Conservation (phyloP, 1,284 basidiomycete species). For the Naganishia liquefaciens region DNA sequence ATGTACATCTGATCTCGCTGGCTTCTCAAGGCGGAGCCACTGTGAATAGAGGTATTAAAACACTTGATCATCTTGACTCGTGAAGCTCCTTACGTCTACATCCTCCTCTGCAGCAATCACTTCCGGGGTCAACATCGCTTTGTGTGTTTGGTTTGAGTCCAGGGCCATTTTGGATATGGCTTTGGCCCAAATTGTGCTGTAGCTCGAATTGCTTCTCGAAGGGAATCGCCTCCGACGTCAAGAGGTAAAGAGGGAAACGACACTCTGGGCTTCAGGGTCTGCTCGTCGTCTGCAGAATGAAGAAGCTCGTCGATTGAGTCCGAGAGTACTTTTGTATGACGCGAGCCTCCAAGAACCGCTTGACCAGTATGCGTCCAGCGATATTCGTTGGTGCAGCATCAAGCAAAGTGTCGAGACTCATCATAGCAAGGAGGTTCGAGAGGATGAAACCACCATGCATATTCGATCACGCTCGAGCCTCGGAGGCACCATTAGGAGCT, state of each 20-base stretch:
- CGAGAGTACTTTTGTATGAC: slow-evolving; percentile 16
- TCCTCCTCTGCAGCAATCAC: slow-evolving; percentile 26
- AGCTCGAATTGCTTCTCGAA: slow-evolving; percentile 18
- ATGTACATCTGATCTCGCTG: slow-evolving; percentile 49
- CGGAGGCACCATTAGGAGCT: too few relatives aligned
- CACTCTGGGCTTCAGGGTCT: slow-evolving; percentile 6
- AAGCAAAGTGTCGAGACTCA: not conserved
- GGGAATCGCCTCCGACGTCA: slow-evolving; percentile 11
- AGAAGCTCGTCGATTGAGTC: slow-evolving; percentile 22
- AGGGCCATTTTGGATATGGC: not conserved
- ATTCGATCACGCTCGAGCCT: not conserved
- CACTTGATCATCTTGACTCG: too few relatives aligned
- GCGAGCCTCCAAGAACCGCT: slow-evolving; percentile 11
- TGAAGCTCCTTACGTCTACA: slow-evolving; percentile 16
- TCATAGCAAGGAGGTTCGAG: not conserved
- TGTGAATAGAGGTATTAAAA: slow-evolving; percentile 28
- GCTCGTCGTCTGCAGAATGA: slow-evolving; percentile 2
- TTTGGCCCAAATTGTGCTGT: slow-evolving; percentile 4
- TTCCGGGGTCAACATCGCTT: slow-evolving; percentile 12
- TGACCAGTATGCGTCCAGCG: slow-evolving; percentile 22
- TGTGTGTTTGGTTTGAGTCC: not conserved
- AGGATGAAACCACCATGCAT: slow-evolving; percentile 8
- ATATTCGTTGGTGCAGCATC: not conserved
- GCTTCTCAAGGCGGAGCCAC: slow-evolving; percentile 53
- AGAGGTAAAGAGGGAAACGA: not conserved